Evolutionary conservation across 1,139 yeast genomes (phyloP), one percentile per base, ranked within the genome.

Genomic region (Suhomyces bokatorum): DNA sequence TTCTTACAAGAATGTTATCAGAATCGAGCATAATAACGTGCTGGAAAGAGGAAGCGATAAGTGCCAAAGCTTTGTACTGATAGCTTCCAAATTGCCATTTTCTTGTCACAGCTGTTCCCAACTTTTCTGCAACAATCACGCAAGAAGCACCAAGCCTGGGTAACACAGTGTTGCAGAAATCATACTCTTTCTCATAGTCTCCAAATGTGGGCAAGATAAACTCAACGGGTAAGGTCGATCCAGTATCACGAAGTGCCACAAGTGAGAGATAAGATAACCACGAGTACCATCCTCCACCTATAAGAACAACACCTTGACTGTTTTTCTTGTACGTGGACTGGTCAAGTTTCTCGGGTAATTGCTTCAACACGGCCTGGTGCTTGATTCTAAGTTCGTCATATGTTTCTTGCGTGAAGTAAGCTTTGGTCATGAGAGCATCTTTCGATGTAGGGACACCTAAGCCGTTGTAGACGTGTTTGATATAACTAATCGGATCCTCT

Each of bases 11-110:
- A 3, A 72, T 56, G 47, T 73, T 73, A 48, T 73, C 78, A 8
- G 77, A 68, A 51, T 73, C 78, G 39, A 73, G 54, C 37, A 73
- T 57, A 27, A 73, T 55, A 4, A 72, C 70, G 48, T 72, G 66
- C 48, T 73, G 73, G 50, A 73, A 73, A 9, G 73, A 61, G 3
- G 75, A 68, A 9, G 70, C 60, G 47, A 72, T 54, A 31, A 70
- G 51, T 1, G 74, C 74, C 46, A 73, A 59, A 1, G 73, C 62
- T 48, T 73, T 73, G 52, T 64, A 71, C 51, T 73, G 78, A 52
- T 70, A 73, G 22, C 55, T 59, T 1, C 60, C 59, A 43, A 70
- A 60, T 29, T 55, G 58, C 67, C 72, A 67, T 35, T 62, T 57
- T 32, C 56, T 48, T 63, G 66, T 64, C 1, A 68, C 73, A 0